These are phyloP conservation scores for Starmerella stellata DNA, from an alignment of 805 yeast genomes.

Conservation along the genomic window DNA sequence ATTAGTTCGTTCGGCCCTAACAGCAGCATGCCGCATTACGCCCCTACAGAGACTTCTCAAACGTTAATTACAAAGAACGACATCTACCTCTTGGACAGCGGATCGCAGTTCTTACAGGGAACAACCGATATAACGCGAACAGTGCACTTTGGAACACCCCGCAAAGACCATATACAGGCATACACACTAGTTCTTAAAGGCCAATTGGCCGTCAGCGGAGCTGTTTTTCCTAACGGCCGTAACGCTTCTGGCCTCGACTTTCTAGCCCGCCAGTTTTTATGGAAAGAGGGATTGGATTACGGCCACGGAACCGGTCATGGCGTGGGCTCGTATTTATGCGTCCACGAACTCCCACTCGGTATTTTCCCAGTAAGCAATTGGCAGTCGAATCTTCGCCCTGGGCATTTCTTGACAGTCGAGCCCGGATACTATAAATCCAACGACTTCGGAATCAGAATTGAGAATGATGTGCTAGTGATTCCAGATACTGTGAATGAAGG, in stretches of 20 bases:
- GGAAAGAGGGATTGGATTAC: constrained; percentile 71
- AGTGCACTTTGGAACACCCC: constrained; percentile 45
- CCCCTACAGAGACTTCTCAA: constrained; percentile 38
- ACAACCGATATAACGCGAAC: constrained; percentile 95
- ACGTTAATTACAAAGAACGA: constrained; percentile 47
- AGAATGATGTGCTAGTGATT: constrained; percentile 52
- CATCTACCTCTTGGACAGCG: constrained; percentile 71
- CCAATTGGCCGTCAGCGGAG: constrained; percentile 64
- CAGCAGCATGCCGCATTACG: constrained; percentile 61
- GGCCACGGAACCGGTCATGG: constrained; percentile 98
- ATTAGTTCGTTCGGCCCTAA: constrained; percentile 61
- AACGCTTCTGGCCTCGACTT: constrained; percentile 63
- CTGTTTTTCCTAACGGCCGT: constrained; percentile 62
- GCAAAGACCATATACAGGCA: constrained; percentile 39
- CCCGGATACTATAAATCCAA: constrained; percentile 90
- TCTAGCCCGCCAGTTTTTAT: constrained; percentile 66
- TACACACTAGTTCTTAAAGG: constrained; percentile 85
- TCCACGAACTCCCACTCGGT: constrained; percentile 89
- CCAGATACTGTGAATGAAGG: constrained; percentile 36
- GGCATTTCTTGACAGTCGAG: constrained; percentile 74
- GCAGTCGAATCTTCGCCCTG: constrained; percentile 37
- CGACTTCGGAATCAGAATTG: constrained; percentile 79
- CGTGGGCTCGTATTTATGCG: constrained; percentile 72
- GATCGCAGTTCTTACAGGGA: constrained; percentile 83
- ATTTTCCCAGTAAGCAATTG: constrained; percentile 32